phyloP scores from a whole-genome alignment of 1,139 yeast genomes.

The Saccharomycopsis hybrid region DNA sequence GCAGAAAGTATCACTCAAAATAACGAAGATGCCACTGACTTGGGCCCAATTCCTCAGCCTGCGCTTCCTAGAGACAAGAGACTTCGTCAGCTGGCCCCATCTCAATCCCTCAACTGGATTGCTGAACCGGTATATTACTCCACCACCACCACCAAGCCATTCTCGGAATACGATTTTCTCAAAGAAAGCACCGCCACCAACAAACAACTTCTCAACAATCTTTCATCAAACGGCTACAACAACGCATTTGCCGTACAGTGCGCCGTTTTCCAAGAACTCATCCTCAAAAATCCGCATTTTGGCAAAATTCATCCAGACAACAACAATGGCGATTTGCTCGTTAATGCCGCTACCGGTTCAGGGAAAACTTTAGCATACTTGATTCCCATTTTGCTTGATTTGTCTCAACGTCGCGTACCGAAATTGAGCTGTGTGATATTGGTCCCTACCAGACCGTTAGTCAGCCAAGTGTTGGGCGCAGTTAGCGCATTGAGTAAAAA shows the following conservation, averaged over 20 bases:
- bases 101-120: constrained; percentile 55
- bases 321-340: constrained; percentile 60
- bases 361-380: constrained; percentile 92
- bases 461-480: constrained; percentile 72
- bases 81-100: constrained; percentile 25
- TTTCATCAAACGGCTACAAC: constrained; percentile 39
- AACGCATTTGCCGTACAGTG: constrained; percentile 77
- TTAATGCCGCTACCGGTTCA: constrained; percentile 93
- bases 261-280: constrained; percentile 51
- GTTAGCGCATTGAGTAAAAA: constrained; percentile 58
- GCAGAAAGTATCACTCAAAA: constrained; percentile 25
- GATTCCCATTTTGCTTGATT: constrained; percentile 71
- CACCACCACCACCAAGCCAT: constrained; percentile 38
- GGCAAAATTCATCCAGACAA: constrained; percentile 30
- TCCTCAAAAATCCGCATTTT: constrained; percentile 31
- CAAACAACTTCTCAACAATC: constrained; percentile 34
- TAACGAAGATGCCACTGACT: constrained; percentile 35
- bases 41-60: constrained; percentile 84
- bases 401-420: constrained; percentile 62
- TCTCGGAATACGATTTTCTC: background rate
- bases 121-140: constrained; percentile 53
- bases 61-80: constrained; percentile 47
- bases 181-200: constrained; percentile 24
- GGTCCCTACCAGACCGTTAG: constrained; percentile 87
- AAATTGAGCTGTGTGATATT: constrained; percentile 68